Evolutionary conservation across 257 asterid genomes (phyloP).

Genomic region (Salvia miltiorrhiza): DNA sequence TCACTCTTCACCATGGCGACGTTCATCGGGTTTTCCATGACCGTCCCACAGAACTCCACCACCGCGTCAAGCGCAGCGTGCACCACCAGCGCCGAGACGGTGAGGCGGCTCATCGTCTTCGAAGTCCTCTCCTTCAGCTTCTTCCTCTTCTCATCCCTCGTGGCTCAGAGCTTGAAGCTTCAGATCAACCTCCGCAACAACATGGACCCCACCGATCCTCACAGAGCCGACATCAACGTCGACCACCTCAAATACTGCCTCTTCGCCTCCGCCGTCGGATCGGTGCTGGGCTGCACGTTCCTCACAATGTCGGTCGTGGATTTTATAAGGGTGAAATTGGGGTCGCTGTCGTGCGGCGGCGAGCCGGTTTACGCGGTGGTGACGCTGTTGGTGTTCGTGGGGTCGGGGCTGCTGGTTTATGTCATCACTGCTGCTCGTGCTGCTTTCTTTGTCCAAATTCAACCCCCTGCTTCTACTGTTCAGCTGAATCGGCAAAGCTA

Average conservation of each 20-base stretch:
- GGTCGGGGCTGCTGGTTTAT: neutral
- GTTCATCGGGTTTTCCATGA: conserved; percentile 35
- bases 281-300: neutral
- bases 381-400: neutral
- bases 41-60: neutral
- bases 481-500: too few relatives aligned
- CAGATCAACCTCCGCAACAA: neutral
- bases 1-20: conserved; percentile 40
- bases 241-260: conserved; percentile 1
- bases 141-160: neutral
- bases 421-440: neutral
- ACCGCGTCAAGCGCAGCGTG: neutral
- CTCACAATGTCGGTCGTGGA: neutral
- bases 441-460: neutral
- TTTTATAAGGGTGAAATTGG: neutral
- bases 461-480: too few relatives aligned
- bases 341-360: conserved; percentile 5
- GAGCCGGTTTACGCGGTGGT: neutral
- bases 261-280: conserved; percentile 1
- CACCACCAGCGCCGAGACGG: neutral
- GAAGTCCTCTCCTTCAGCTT: neutral
- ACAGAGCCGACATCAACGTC: neutral
- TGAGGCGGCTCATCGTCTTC: conserved; percentile 9
- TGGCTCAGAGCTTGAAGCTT: neutral
- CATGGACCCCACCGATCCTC: neutral